Evolutionary conservation across 1,139 yeast genomes (phyloP), one percentile per base, ranked within the genome.

Genomic region (Casaregolazyma lundiana): DNA sequence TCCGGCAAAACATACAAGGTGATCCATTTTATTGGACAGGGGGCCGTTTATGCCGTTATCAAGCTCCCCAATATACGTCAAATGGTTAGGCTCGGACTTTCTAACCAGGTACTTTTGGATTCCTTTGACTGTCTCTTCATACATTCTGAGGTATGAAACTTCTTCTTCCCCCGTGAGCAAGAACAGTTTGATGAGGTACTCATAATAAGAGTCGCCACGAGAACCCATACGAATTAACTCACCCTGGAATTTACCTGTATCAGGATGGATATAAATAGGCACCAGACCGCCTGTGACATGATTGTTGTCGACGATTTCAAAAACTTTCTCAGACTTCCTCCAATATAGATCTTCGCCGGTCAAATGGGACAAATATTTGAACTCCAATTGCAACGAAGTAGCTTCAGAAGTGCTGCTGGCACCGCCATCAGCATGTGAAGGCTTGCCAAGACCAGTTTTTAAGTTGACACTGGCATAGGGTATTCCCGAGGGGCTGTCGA

Each of bases 181-280:
- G 62, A 82, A 87, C 65, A 89, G 96, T 65, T 90, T 90, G 56
- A 89, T 72, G 45, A 90, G 71, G 63, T 88, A 89, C 66, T 90
- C 97, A 60, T 90, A 90, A 63, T 89, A 90, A 1, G 96, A 87
- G 64, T 89, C 97, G 43, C 96, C 97, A 57, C 96, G 75, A 1
- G 95, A 85, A 0, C 97, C 97, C 49, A 90, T 69, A 53, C 96
- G 75, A 51, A 90, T 86, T 49, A 77, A 65, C 1, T 63, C 60
- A 0, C 88, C 89, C 52, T 73, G 78, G 63, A 77, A 88, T 53
- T 71, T 69, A 1, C 95, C 97, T 0, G 84, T 75, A 34, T 80
- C 82, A 2, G 96, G 94, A 41, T 78, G 71, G 35, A 89, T 81
- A 60, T 73, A 85, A 38, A 88, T 86, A 1, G 97, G 96, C 1